Evolutionary conservation across 768 basidiomycete genomes (phyloP).

Genomic region (Hygrocybe coccinea): DNA sequence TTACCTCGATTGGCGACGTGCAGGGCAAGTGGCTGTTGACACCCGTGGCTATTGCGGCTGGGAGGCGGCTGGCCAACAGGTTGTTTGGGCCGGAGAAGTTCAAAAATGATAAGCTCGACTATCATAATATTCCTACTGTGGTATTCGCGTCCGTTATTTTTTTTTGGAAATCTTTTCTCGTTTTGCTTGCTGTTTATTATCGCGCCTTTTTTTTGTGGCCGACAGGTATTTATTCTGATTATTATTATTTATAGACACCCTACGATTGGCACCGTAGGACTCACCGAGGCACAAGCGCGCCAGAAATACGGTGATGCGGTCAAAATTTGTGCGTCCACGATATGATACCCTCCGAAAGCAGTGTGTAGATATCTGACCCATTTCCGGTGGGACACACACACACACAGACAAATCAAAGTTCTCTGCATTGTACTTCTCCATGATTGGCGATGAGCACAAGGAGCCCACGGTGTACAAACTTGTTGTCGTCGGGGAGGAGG

Average conservation of each 20-base stretch:
- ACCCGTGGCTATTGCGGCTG: slow-evolving; percentile 96
- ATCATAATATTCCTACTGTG: slow-evolving; percentile 88
- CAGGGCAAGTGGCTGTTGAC: slow-evolving; percentile 90
- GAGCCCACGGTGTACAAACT: slow-evolving; percentile 95
- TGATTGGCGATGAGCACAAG: slow-evolving; percentile 86
- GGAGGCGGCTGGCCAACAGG: slow-evolving; percentile 81
- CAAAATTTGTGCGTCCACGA: slow-evolving; percentile 79
- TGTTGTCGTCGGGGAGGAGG: slow-evolving; percentile 79
- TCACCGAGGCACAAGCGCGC: slow-evolving; percentile 88
- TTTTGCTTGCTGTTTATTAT: too few species aligned
- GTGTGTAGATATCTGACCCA: not conserved
- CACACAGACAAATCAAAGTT: slow-evolving; percentile 69
- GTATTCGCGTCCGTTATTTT: slow-evolving; percentile 80
- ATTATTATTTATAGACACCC: slow-evolving; percentile 61
- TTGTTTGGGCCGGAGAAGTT: slow-evolving; percentile 83
- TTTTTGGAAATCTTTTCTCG: not conserved
- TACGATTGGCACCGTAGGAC: slow-evolving; percentile 89
- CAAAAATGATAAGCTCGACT: slow-evolving; percentile 83
- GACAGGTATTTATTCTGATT: slow-evolving; percentile 5
- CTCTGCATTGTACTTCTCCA: slow-evolving; percentile 86
- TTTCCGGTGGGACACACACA: too few species aligned
- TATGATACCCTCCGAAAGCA: too few species aligned
- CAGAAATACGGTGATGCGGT: slow-evolving; percentile 82
- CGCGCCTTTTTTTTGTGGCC: slow-evolving; percentile 30
- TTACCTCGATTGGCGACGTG: slow-evolving; percentile 88